Conservation (phyloP, 148 eudicot genomes). For the Camellia japonica region DNA sequence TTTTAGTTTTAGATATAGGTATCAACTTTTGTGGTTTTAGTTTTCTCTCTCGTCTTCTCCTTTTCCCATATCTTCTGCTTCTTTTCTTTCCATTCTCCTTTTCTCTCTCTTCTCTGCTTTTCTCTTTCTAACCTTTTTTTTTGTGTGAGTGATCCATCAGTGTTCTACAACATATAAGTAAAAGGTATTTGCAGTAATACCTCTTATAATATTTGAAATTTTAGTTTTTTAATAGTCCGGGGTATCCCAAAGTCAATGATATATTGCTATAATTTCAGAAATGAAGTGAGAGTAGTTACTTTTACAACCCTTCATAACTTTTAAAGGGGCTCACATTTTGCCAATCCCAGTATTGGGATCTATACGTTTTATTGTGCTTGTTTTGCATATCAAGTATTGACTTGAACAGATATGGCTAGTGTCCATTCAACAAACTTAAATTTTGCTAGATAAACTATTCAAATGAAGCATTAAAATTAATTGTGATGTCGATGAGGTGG, state of each 20-base stretch:
- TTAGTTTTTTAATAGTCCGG: no score
- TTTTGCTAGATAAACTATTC: not conserved
- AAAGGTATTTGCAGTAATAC: not conserved
- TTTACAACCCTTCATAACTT: not conserved
- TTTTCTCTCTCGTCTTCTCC: no score
- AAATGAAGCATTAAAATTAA: not conserved
- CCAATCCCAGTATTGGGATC: not conserved
- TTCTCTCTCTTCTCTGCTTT: not conserved
- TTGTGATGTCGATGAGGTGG: not conserved
- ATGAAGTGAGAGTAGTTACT: no score
- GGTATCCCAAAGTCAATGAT: no score
- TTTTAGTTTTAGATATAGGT: constrained; percentile 3
- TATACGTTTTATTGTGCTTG: not conserved
- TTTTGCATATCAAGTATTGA: not conserved
- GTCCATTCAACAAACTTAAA: not conserved
- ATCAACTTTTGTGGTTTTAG: not conserved
- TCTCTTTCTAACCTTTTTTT: not conserved
- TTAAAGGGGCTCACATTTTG: not conserved
- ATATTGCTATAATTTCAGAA: no score
- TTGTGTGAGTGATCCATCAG: not conserved
- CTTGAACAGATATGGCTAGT: not conserved
- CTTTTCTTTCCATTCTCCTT: not conserved
- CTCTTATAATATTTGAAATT: no score
- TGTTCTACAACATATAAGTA: not conserved
- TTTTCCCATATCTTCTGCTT: not conserved